Conservation (phyloP, 768 basidiomycete genomes). For the Amanita exitialis region DNA sequence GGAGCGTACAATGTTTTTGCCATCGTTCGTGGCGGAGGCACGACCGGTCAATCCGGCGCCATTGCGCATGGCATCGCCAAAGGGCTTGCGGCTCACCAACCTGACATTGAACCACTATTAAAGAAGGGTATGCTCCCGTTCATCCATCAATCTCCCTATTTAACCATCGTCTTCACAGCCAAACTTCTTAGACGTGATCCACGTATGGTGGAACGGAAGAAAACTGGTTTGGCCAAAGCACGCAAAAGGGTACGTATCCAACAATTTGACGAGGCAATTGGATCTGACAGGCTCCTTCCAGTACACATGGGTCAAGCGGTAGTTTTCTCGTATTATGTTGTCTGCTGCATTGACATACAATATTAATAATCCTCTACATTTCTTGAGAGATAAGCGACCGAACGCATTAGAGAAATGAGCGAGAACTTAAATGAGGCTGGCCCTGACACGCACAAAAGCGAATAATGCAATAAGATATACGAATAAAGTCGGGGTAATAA, state of each 20-base stretch:
- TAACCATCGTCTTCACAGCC: constrained; percentile 33
- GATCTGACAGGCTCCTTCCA: constrained; percentile 20
- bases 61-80: constrained; percentile 69
- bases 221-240: constrained; percentile 87
- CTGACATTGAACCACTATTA: constrained; percentile 54
- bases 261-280: neutral
- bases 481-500: neutral
- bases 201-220: constrained; percentile 97
- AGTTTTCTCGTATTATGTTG: constrained; percentile 14
- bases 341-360: constrained; percentile 6
- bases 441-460: neutral
- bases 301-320: constrained; percentile 98
- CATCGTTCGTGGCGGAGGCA: constrained; percentile 78
- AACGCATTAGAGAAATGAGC: neutral
- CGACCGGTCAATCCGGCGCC: constrained; percentile 89
- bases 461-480: constrained; percentile 5
- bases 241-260: constrained; percentile 69
- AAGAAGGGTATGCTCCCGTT: constrained; percentile 49
- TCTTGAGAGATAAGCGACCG: constrained; percentile 4
- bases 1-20: constrained; percentile 78
- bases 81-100: constrained; percentile 62
- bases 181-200: constrained; percentile 86
- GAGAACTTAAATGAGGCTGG: neutral
- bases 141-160: neutral
- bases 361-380: constrained; percentile 8